phyloP scores from a whole-genome alignment of 2,329 filamentous ascomycete species.

The Alternaria incomplexa region DNA sequence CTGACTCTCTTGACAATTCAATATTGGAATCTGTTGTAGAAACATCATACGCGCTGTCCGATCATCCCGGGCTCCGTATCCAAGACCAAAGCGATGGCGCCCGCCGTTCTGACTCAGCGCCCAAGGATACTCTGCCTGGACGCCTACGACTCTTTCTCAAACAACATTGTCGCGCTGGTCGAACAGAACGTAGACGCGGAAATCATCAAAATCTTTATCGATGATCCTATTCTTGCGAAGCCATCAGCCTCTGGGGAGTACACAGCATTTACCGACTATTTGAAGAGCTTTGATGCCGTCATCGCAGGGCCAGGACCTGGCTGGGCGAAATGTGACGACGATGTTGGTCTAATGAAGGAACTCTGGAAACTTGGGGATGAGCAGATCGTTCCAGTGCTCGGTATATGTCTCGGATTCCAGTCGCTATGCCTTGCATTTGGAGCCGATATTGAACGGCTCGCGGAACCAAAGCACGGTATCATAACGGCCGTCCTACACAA shows the following conservation, averaged over 20 bases:
- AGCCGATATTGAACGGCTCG: slow-evolving; percentile 68
- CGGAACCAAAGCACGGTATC: slow-evolving; percentile 82
- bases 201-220: slow-evolving; percentile 76
- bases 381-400: slow-evolving; percentile 75
- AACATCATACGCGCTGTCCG: not conserved
- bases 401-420: slow-evolving; percentile 90
- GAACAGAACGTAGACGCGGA: slow-evolving; percentile 70
- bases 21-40: not conserved
- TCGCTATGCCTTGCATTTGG: slow-evolving; percentile 75
- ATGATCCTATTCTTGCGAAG: slow-evolving; percentile 39
- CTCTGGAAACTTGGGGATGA: slow-evolving; percentile 72
- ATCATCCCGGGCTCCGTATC: not conserved
- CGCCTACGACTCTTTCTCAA: slow-evolving; percentile 95
- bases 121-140: slow-evolving; percentile 82
- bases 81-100: slow-evolving; percentile 30
- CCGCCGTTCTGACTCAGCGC: slow-evolving; percentile 30
- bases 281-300: slow-evolving; percentile 75
- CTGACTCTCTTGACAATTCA: not conserved
- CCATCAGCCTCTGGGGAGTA: not conserved
- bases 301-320: slow-evolving; percentile 92
- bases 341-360: slow-evolving; percentile 80
- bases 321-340: slow-evolving; percentile 71
- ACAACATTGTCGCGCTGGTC: slow-evolving; percentile 88
- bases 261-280: slow-evolving; percentile 53
- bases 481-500: slow-evolving; percentile 70